A percentile compares a stretch with the other conserved stretches of the same genome.
Evolutionary conservation across 1,284 basidiomycete genomes (phyloP).

Genomic region (Puccinia hordei): DNA sequence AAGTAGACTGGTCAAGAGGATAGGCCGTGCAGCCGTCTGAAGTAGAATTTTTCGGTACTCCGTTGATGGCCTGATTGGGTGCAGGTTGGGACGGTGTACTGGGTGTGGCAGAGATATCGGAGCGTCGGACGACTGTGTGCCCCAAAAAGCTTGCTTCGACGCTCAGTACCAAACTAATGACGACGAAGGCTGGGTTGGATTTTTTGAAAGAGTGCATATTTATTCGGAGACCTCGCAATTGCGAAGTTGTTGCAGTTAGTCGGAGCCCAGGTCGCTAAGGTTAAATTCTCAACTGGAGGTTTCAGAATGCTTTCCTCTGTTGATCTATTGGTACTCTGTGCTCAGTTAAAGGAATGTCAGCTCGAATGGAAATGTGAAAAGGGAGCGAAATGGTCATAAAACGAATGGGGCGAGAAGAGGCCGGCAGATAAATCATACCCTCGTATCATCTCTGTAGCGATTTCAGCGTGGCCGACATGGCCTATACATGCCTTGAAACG

Average conservation of each 20-base stretch:
- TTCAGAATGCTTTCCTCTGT: neutral
- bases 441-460: too few relatives aligned
- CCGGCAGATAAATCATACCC: conserved; percentile 1
- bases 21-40: conserved; percentile 20
- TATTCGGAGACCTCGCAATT: neutral
- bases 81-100: neutral
- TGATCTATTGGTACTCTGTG: neutral
- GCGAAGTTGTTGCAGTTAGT: neutral
- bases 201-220: neutral
- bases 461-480: too few relatives aligned
- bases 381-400: neutral
- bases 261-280: neutral
- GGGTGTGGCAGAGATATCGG: neutral
- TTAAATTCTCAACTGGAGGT: neutral
- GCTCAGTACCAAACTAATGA: neutral
- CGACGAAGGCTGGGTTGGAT: neutral
- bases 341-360: neutral
- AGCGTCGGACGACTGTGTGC: conserved; percentile 5
- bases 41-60: neutral
- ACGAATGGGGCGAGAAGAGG: neutral
- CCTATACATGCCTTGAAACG: too few relatives aligned
- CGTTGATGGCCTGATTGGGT: neutral
- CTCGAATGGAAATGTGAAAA: neutral
- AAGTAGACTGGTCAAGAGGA: conserved; percentile 43
- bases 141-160: neutral